phyloP scores from a whole-genome alignment of 257 asterid genomes.

The Solanum dulcamara region DNA sequence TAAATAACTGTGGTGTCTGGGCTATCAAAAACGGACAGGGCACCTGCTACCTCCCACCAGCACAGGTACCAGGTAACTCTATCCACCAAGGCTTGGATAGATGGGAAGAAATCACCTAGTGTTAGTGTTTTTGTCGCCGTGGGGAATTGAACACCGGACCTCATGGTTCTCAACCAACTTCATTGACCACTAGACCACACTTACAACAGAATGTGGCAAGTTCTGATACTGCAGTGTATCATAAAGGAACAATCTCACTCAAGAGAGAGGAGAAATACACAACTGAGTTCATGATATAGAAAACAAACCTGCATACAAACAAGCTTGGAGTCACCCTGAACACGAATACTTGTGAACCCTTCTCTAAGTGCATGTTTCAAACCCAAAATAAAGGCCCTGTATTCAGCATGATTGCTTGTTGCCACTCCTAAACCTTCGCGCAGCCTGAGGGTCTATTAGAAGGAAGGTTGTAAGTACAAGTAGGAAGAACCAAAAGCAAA shows the following conservation, averaged over 20 bases:
- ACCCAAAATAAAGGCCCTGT: constrained; percentile 88
- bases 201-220: background rate
- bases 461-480: constrained; percentile 1
- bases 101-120: background rate
- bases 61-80: background rate
- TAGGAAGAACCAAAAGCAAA: background rate
- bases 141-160: background rate
- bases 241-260: background rate
- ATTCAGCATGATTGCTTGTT: constrained; percentile 89
- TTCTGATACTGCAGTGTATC: background rate
- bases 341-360: constrained; percentile 83
- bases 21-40: background rate
- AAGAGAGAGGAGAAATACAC: background rate
- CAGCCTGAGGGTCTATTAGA: constrained; percentile 61
- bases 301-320: constrained; percentile 93
- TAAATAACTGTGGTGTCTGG: background rate
- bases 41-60: background rate
- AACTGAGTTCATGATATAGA: background rate
- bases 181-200: background rate
- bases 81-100: background rate
- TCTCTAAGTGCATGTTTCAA: constrained; percentile 63
- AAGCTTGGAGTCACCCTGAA: constrained; percentile 95
- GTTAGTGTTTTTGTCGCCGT: background rate
- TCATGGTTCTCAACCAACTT: background rate
- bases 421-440: constrained; percentile 96